Evolutionary conservation across 805 yeast species (phyloP).

Genomic region (Cyberlindnera maclurae): DNA sequence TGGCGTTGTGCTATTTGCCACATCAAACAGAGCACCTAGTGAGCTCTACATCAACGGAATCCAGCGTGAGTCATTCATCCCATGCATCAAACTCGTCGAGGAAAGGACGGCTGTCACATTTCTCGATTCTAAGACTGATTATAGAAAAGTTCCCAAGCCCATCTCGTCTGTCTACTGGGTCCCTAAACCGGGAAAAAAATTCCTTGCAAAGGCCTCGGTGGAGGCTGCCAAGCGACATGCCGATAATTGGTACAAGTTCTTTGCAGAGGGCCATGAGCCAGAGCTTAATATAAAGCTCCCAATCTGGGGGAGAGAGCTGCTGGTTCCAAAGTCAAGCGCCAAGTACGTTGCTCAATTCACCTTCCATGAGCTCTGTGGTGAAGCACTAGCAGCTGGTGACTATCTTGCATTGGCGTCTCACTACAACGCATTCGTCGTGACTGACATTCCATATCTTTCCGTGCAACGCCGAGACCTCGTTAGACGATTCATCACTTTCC

Average conservation of each 20-base stretch:
- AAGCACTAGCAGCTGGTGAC: conserved; percentile 89
- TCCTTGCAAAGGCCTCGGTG: conserved; percentile 42
- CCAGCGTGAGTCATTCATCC: conserved; percentile 85
- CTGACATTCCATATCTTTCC: conserved; percentile 86
- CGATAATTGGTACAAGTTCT: conserved; percentile 71
- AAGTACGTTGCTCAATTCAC: conserved; percentile 85
- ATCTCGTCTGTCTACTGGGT: conserved; percentile 68
- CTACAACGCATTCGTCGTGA: conserved; percentile 74
- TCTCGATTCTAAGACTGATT: conserved; percentile 88
- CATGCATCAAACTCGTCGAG: conserved; percentile 81
- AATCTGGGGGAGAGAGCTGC: conserved; percentile 85
- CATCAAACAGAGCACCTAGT: conserved; percentile 93
- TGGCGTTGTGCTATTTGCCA: conserved; percentile 85
- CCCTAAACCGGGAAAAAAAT: conserved; percentile 59
- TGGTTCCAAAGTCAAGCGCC: conserved; percentile 70
- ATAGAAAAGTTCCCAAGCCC: conserved; percentile 83
- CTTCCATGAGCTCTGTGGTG: conserved; percentile 80
- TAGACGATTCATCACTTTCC: conserved; percentile 85
- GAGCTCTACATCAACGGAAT: conserved; percentile 91
- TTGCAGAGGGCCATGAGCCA: conserved; percentile 51
- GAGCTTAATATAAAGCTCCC: conserved; percentile 33
- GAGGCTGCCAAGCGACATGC: conserved; percentile 54
- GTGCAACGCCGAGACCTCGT: conserved; percentile 75
- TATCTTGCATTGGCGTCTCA: conserved; percentile 74
- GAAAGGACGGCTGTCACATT: conserved; percentile 66